These are phyloP conservation scores for Scleromitrula shiraiana DNA, from an alignment of 2,329 filamentous ascomycete species.

Conservation along the genomic window DNA sequence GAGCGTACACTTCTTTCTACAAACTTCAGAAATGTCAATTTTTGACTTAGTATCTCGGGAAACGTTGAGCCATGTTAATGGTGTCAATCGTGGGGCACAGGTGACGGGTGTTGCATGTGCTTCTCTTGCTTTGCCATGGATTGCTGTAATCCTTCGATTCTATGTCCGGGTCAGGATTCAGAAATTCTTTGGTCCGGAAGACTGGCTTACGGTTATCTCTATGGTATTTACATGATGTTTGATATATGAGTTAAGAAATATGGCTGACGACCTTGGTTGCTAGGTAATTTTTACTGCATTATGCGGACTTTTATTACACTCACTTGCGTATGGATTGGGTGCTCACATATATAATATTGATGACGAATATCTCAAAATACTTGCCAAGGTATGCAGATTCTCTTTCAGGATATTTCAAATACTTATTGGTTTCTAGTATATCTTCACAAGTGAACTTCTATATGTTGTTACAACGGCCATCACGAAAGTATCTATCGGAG, in stretches of 20 bases:
- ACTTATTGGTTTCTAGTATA: conserved; percentile 8
- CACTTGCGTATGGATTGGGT: conserved; percentile 22
- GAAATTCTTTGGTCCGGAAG: conserved; percentile 27
- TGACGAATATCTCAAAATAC: conserved; percentile 12
- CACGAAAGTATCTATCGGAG: conserved; percentile 25
- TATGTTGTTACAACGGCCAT: conserved; percentile 25
- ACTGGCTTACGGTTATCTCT: conserved; percentile 26
- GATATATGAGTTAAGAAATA: neutral
- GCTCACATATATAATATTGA: conserved; percentile 25
- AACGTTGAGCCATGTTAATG: neutral
- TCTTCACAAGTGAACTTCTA: conserved; percentile 27
- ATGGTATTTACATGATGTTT: conserved; percentile 22
- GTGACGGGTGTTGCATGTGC: conserved; percentile 27
- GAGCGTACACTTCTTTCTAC: neutral
- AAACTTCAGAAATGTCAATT: neutral
- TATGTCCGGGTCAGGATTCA: conserved; percentile 25
- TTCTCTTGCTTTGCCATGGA: conserved; percentile 32
- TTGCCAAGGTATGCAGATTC: conserved; percentile 19
- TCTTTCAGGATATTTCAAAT: neutral
- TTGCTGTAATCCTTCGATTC: conserved; percentile 23
- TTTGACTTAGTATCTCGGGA: neutral
- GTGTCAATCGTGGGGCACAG: conserved; percentile 19
- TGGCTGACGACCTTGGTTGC: neutral
- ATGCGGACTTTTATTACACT: conserved; percentile 20
- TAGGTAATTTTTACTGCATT: conserved; percentile 24